phyloP scores from a whole-genome alignment of 805 yeast species.

The Suhomyces pyralidae region DNA sequence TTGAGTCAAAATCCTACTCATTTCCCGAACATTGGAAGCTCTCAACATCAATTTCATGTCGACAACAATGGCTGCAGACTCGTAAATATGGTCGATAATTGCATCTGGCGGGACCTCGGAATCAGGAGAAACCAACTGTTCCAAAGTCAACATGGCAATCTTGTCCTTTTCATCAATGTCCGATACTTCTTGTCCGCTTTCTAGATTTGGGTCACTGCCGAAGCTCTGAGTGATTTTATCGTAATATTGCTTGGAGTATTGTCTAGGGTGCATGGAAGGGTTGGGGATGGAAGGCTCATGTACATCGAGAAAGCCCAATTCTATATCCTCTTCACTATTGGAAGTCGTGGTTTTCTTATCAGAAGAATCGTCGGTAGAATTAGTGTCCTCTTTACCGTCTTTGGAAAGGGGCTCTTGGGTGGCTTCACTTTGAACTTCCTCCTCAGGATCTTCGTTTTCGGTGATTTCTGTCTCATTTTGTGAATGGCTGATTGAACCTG shows the following conservation, averaged over 20 bases:
- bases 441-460: slow-evolving; percentile 2
- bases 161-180: slow-evolving; percentile 19
- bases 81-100: slow-evolving; percentile 58
- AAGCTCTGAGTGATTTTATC: neutral
- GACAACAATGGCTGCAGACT: slow-evolving; percentile 57
- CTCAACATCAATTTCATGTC: slow-evolving; percentile 64
- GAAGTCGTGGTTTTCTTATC: slow-evolving; percentile 20
- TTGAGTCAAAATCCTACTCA: slow-evolving; percentile 38
- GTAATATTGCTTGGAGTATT: neutral
- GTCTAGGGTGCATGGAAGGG: slow-evolving; percentile 5
- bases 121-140: slow-evolving; percentile 53
- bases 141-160: slow-evolving; percentile 43
- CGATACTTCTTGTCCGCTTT: slow-evolving; percentile 16
- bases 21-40: slow-evolving; percentile 51
- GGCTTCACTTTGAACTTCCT: neutral
- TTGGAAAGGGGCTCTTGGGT: neutral
- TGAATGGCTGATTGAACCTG: neutral
- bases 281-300: slow-evolving; percentile 9
- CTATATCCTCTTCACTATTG: slow-evolving; percentile 27
- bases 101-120: slow-evolving; percentile 55
- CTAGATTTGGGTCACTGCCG: slow-evolving; percentile 2
- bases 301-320: slow-evolving; percentile 29
- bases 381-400: neutral
- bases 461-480: slow-evolving; percentile 1
- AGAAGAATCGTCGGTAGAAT: slow-evolving; percentile 23